Evolutionary conservation across 2,329 filamentous ascomycete species (phyloP).

Genomic region (Coniochaeta pulveracea): DNA sequence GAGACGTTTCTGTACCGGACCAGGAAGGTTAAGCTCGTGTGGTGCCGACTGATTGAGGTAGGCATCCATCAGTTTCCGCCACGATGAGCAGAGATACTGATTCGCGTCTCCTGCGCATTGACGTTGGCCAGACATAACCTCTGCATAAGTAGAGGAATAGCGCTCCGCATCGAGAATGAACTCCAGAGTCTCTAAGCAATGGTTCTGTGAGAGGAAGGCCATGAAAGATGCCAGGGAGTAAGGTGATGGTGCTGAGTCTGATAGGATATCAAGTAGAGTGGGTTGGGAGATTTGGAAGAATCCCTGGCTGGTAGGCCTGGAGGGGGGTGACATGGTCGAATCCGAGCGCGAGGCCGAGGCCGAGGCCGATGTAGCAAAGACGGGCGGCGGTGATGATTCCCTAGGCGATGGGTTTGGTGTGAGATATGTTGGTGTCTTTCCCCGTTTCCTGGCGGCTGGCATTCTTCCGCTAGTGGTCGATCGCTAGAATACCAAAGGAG

Average conservation of each 20-base stretch:
- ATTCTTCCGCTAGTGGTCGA: too few relatives aligned
- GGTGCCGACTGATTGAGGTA: slow-evolving; percentile 82
- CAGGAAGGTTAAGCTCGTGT: slow-evolving; percentile 83
- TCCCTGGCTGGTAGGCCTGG: slow-evolving; percentile 36
- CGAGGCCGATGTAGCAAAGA: not conserved
- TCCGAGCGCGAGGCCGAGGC: not conserved
- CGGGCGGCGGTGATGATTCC: slow-evolving; percentile 1
- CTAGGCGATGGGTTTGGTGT: slow-evolving; percentile 2
- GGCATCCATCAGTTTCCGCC: slow-evolving; percentile 78
- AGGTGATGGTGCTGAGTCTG: slow-evolving; percentile 74
- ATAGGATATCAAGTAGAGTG: slow-evolving; percentile 73
- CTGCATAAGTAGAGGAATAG: slow-evolving; percentile 53
- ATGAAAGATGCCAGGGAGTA: slow-evolving; percentile 91
- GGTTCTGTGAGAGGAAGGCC: slow-evolving; percentile 92
- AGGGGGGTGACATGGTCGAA: slow-evolving; percentile 32
- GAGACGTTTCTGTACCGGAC: slow-evolving; percentile 71
- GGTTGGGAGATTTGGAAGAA: slow-evolving; percentile 21
- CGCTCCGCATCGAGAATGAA: slow-evolving; percentile 91
- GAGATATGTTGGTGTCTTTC: not conserved
- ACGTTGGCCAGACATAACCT: slow-evolving; percentile 29
- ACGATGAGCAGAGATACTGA: slow-evolving; percentile 67
- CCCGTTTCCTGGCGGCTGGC: slow-evolving; percentile 3
- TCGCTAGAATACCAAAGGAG: too few relatives aligned
- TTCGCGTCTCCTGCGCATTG: slow-evolving; percentile 29
- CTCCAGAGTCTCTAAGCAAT: slow-evolving; percentile 91